Percentiles rank a stretch among this genome's conserved stretches.
These are phyloP conservation scores for Dendrobium officinale DNA, from an alignment of 106 monocot species.

Conservation along the genomic window DNA sequence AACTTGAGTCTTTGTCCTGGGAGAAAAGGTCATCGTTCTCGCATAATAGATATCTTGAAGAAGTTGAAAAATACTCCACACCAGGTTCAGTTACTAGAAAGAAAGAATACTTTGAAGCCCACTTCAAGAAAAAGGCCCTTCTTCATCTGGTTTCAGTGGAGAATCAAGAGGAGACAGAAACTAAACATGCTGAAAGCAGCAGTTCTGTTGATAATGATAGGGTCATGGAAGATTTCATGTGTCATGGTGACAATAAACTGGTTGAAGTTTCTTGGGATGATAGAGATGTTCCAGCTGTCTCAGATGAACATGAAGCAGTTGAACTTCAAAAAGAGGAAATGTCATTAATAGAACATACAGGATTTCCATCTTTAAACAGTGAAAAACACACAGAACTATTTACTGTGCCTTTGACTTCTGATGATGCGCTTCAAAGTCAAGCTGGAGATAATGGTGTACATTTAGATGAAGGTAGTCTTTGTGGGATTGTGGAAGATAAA, in stretches of 20 bases:
- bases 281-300: conserved; percentile 15
- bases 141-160: conserved; percentile 22
- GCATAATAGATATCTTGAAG: conserved; percentile 76
- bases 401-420: not conserved
- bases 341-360: not conserved
- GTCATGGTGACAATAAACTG: conserved; percentile 6
- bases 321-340: conserved; percentile 31
- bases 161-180: conserved; percentile 18
- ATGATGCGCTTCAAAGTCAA: conserved; percentile 16
- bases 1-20: conserved; percentile 63
- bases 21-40: conserved; percentile 76
- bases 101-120: conserved; percentile 81
- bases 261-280: conserved; percentile 27
- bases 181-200: conserved; percentile 15
- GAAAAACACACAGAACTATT: conserved; percentile 1
- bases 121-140: conserved; percentile 67
- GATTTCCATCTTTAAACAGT: not conserved
- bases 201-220: conserved; percentile 7
- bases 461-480: conserved; percentile 10
- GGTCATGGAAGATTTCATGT: conserved; percentile 16
- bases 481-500: conserved; percentile 17
- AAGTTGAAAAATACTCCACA: conserved; percentile 73
- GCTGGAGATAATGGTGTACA: not conserved
- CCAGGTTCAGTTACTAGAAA: conserved; percentile 79
- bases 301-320: conserved; percentile 27